Evolutionary conservation across 805 yeast species (phyloP).

Genomic region (Tetrapisispora nanseiensis): DNA sequence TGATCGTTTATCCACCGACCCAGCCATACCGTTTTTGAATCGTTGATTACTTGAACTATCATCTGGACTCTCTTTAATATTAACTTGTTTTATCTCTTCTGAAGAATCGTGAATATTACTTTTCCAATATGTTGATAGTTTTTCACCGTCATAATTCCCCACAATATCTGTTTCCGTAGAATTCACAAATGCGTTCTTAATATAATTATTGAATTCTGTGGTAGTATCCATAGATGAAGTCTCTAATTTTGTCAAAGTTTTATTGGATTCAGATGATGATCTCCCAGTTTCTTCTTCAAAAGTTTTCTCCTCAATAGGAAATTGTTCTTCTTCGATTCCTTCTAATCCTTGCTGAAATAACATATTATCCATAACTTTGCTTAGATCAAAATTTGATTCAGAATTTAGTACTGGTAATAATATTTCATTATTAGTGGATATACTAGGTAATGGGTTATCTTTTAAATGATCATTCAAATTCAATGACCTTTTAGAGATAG

Average conservation of each 20-base stretch:
- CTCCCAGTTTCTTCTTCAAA: not conserved
- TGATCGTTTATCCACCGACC: not conserved
- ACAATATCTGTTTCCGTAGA: not conserved
- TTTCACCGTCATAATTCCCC: not conserved
- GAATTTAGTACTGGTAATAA: slow-evolving; percentile 15
- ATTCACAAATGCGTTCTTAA: not conserved
- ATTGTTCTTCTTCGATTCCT: slow-evolving; percentile 19
- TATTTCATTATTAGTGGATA: slow-evolving; percentile 1
- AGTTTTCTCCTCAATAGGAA: slow-evolving; percentile 1
- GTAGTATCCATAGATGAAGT: not conserved
- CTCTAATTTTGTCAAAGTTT: not conserved
- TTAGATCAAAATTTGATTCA: slow-evolving; percentile 22
- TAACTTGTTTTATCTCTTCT: not conserved
- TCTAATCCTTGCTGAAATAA: slow-evolving; percentile 22
- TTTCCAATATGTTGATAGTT: not conserved
- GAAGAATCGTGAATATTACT: no score
- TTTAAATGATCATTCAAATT: slow-evolving; percentile 25
- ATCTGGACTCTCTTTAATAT: not conserved
- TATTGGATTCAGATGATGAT: not conserved
- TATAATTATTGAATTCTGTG: not conserved
- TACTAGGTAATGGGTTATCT: slow-evolving; percentile 4
- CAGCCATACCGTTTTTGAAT: no score
- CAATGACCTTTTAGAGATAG: slow-evolving; percentile 29
- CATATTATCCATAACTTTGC: slow-evolving; percentile 24
- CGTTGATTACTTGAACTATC: no score